These are phyloP conservation scores for Condylostoma magnum DNA, from an alignment of 169 alveolate species.

Conservation along the genomic window DNA sequence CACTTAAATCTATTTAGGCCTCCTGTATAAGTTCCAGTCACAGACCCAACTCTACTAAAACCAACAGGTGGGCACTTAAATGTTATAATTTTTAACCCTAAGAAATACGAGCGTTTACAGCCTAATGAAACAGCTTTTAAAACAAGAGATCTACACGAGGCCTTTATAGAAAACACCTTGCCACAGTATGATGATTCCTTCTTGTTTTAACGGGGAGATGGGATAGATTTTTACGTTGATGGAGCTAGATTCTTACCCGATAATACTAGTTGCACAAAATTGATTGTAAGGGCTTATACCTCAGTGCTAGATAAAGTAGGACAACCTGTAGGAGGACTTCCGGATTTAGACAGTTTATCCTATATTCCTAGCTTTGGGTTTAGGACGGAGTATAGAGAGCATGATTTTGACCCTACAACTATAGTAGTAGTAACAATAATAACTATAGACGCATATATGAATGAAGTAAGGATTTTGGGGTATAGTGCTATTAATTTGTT, in stretches of 20 bases:
- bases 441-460: constrained; percentile 50
- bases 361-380: constrained; percentile 57
- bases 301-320: constrained; percentile 13
- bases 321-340: constrained; percentile 40
- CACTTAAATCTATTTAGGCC: not conserved
- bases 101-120: not conserved
- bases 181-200: not conserved
- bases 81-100: constrained; percentile 15
- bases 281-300: constrained; percentile 36
- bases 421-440: constrained; percentile 47
- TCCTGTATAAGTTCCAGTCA: constrained; percentile 18
- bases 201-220: constrained; percentile 51
- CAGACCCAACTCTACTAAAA: not conserved
- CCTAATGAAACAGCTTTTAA: not conserved
- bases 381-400: constrained; percentile 58
- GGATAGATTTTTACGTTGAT: constrained; percentile 72
- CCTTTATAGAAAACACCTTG: not conserved
- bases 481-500: constrained; percentile 56
- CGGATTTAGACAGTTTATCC: constrained; percentile 41
- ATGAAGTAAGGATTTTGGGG: constrained; percentile 49
- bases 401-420: constrained; percentile 56
- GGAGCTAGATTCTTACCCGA: constrained; percentile 69
- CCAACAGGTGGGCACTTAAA: not conserved
- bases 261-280: constrained; percentile 47
- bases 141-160: not conserved